Percentiles rank a stretch among this genome's conserved stretches.
phyloP scores from a whole-genome alignment of 2,329 filamentous ascomycete genomes.

The Magnaporthiopsis incrustans region DNA sequence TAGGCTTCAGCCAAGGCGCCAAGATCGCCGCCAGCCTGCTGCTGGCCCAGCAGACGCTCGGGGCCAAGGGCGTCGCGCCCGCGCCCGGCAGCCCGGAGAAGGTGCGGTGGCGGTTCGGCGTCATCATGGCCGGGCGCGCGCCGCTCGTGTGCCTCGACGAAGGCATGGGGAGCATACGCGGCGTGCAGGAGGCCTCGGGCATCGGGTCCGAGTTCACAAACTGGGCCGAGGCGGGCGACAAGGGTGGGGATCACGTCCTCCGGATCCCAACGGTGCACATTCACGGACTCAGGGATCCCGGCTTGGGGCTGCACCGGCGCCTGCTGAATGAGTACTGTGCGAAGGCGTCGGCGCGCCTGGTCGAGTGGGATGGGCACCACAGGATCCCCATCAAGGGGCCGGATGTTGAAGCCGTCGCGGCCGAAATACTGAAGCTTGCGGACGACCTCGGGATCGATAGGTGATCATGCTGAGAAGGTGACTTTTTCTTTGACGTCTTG shows the following conservation, averaged over 20 bases:
- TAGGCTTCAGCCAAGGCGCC: conserved; percentile 62
- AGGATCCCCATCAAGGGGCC: conserved; percentile 58
- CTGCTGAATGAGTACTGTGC: conserved; percentile 53
- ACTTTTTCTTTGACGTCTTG: too few species aligned
- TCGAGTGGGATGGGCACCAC: conserved; percentile 70
- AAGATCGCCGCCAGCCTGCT: conserved; percentile 53
- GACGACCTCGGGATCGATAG: background rate
- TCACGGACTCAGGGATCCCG: conserved; percentile 54
- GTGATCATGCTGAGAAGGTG: background rate
- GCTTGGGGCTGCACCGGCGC: conserved; percentile 49
- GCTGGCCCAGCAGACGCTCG: conserved; percentile 50
- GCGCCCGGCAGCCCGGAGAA: background rate
- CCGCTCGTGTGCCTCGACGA: conserved; percentile 46
- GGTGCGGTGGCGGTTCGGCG: conserved; percentile 48
- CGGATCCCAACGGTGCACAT: conserved; percentile 58
- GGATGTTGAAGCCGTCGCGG: conserved; percentile 40
- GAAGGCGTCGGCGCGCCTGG: conserved; percentile 39
- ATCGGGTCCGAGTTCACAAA: conserved; percentile 30
- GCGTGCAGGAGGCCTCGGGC: conserved; percentile 12
- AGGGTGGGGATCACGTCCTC: conserved; percentile 38
- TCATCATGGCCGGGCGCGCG: conserved; percentile 53
- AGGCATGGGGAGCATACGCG: conserved; percentile 8
- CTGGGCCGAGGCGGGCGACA: conserved; percentile 25
- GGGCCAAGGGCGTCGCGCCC: background rate
- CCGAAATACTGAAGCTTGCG: background rate